Evolutionary conservation across 2,329 filamentous ascomycete species (phyloP), one percentile per base, ranked within the genome.

Genomic region (Sordariomycetes sp.): DNA sequence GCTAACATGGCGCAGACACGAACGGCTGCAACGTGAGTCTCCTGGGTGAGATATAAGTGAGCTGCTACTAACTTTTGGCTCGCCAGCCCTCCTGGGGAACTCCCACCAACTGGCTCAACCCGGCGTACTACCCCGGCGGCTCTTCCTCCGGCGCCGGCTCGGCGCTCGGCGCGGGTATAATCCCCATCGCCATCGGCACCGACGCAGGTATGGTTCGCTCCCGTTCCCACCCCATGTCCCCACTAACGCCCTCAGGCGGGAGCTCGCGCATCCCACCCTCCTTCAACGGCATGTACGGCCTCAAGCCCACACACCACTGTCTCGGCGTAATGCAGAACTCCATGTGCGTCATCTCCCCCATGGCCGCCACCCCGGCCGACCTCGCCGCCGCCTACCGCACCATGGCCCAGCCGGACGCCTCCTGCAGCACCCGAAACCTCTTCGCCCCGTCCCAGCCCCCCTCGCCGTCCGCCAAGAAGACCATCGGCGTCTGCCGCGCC

Each of bases 321-420:
- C 80, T 88, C 6, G 80, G 80, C 51, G 76, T 72, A 59, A 76
- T 78, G 69, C 75, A 74, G 64, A 78, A 76, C 58, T 77, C 76
- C 58, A 77, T 83, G 66, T 79, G 76, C 59, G 86, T 94, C 18
- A 76, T 82, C 7, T 89, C 90, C 0, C 91, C 92, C 8, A 80
- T 96, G 65, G 87, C 89, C 18, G 79, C 83, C 54, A 93, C 80
- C 58, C 88, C 88, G 61, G 77, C 85, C 40, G 92, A 96, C 65
- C 80, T 97, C 6, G 86, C 87, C 61, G 78, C 91, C 57, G 87
- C 88, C n/a, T 97, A 94, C 73, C 85, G 89, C 55, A 69, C 89
- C 64, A 90, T 95, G 80, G 80, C 88, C 2, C 79, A 83, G 57
- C 88, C 90, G 0, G 81, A 96, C 65, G 81, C 86, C 0, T 71